These are phyloP conservation scores for Rhodocollybia butyracea DNA, from an alignment of 768 basidiomycete species.

Conservation along the genomic window DNA sequence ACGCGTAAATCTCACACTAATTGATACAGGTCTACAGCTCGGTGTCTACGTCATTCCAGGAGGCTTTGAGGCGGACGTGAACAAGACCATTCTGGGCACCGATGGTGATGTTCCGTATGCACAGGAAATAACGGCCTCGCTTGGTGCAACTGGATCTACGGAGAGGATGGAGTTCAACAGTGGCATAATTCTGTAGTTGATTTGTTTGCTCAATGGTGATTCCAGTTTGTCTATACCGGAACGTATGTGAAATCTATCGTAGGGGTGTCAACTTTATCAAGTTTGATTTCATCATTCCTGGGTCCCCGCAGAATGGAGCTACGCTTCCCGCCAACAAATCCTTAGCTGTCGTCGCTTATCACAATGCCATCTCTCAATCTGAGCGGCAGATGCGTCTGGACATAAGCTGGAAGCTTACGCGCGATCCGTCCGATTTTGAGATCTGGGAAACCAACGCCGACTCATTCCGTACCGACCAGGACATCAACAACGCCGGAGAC, in stretches of 20 bases:
- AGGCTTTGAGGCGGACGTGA: slow-evolving; percentile 5
- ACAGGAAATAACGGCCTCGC: slow-evolving; percentile 8
- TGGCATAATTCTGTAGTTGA: slow-evolving; percentile 11
- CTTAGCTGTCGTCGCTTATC: slow-evolving; percentile 4
- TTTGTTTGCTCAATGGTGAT: slow-evolving; percentile 8
- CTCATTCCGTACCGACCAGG: slow-evolving; percentile 12
- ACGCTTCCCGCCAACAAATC: slow-evolving; percentile 3
- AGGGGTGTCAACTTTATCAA: slow-evolving; percentile 13
- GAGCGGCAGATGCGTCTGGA: slow-evolving; percentile 10
- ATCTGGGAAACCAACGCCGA: slow-evolving; percentile 9
- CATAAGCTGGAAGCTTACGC: slow-evolving; percentile 11
- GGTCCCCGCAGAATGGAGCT: slow-evolving; percentile 9
- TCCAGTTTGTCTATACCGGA: not conserved
- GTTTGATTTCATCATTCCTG: slow-evolving; percentile 12
- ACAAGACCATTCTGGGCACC: slow-evolving; percentile 9
- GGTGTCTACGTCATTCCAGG: slow-evolving; percentile 11
- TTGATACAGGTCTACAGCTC: not conserved
- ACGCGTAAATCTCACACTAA: not conserved
- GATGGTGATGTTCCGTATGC: slow-evolving; percentile 7
- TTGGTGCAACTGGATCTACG: slow-evolving; percentile 9
- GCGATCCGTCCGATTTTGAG: slow-evolving; percentile 2
- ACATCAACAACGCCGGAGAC: slow-evolving; percentile 10
- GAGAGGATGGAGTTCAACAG: slow-evolving; percentile 8
- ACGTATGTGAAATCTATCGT: not conserved
- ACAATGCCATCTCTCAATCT: slow-evolving; percentile 4